Evolutionary conservation across 2,329 filamentous ascomycete species (phyloP).

Genomic region (Claviceps paspali): DNA sequence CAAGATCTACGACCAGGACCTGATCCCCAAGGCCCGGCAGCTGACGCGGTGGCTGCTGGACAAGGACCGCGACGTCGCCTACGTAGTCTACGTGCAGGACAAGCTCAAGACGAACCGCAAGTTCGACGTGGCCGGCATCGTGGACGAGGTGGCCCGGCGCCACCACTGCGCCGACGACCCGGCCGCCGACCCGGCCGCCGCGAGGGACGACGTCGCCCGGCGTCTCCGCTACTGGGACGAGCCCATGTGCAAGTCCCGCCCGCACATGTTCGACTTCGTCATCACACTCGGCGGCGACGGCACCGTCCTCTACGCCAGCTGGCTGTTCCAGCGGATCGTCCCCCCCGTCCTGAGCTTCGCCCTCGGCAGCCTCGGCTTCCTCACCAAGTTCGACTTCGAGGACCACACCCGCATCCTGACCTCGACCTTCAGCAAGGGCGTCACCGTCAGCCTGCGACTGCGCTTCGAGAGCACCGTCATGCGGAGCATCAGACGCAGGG

Average conservation of each 20-base stretch:
- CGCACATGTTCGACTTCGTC: slow-evolving; percentile 86
- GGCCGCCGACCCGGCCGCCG: slow-evolving; percentile 18
- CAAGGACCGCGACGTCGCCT: slow-evolving; percentile 48
- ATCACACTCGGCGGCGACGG: slow-evolving; percentile 88
- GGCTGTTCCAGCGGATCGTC: slow-evolving; percentile 91
- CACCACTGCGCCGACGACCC: slow-evolving; percentile 23
- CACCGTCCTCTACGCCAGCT: slow-evolving; percentile 92
- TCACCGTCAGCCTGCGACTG: slow-evolving; percentile 74
- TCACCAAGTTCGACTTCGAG: slow-evolving; percentile 92
- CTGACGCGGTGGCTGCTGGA: slow-evolving; percentile 69
- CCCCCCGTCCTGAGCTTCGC: slow-evolving; percentile 87
- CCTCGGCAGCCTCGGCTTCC: slow-evolving; percentile 79
- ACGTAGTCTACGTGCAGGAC: slow-evolving; percentile 73
- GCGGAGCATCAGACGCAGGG: slow-evolving; percentile 49
- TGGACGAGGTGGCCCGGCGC: slow-evolving; percentile 40
- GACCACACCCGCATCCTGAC: slow-evolving; percentile 54
- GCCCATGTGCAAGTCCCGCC: slow-evolving; percentile 58
- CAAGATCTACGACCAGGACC: slow-evolving; percentile 73
- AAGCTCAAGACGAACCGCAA: slow-evolving; percentile 53
- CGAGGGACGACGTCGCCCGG: slow-evolving; percentile 21
- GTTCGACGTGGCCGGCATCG: slow-evolving; percentile 58
- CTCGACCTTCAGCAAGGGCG: slow-evolving; percentile 62
- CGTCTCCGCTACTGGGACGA: slow-evolving; percentile 74
- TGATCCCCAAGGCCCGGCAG: slow-evolving; percentile 65
- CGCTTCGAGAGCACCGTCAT: slow-evolving; percentile 91